phyloP scores from a whole-genome alignment of 148 eudicot species.

The Rhododendron simsii region DNA sequence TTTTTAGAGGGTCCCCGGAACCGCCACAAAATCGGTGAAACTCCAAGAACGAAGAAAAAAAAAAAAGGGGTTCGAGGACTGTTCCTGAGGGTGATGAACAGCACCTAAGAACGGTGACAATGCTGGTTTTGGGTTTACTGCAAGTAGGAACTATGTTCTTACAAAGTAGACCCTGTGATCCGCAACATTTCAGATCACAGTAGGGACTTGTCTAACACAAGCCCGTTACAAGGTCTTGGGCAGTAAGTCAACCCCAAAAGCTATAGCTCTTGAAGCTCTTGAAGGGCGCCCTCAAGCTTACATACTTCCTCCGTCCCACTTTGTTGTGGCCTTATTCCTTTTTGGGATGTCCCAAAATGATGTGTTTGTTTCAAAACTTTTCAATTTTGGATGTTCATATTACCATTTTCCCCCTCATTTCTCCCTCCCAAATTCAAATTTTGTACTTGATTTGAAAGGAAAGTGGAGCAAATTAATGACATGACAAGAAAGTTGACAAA shows the following conservation, averaged over 20 bases:
- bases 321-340: no score
- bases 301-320: neutral
- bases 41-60: neutral
- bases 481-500: no score
- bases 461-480: no score
- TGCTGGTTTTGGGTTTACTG: neutral
- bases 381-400: no score
- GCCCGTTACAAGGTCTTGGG: neutral
- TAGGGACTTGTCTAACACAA: neutral
- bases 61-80: neutral
- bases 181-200: neutral
- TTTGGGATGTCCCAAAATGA: no score
- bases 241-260: neutral
- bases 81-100: neutral
- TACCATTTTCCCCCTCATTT: no score
- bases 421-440: no score
- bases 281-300: neutral
- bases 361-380: no score
- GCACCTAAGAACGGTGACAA: neutral
- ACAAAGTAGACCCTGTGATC: neutral
- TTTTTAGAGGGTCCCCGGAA: no score
- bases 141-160: neutral
- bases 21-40: neutral
- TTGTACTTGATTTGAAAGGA: no score
- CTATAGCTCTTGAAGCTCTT: neutral